Percentiles rank a stretch among this genome's conserved stretches.
Evolutionary conservation across 768 basidiomycete genomes (phyloP).

Genomic region (Guyanaporus albipodus): DNA sequence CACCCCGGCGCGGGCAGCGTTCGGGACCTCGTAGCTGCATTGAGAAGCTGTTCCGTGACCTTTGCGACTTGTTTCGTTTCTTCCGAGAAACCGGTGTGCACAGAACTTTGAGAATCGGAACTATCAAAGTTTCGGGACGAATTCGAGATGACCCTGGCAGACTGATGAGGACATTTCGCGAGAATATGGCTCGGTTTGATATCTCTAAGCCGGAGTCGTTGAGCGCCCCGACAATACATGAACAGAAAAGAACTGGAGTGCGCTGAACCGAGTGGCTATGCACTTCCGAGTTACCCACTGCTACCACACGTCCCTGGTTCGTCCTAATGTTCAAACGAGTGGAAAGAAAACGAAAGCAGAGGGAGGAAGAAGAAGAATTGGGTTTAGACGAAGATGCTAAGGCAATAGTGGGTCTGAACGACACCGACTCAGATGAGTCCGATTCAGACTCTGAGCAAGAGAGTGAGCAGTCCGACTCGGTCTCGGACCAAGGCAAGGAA

Average conservation of each 20-base stretch:
- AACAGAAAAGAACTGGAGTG: slow-evolving; percentile 21
- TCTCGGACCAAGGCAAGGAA: slow-evolving; percentile 20
- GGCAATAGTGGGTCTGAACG: slow-evolving; percentile 61
- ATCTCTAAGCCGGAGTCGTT: slow-evolving; percentile 15
- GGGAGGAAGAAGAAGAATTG: slow-evolving; percentile 60
- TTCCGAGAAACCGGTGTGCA: background rate
- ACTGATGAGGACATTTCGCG: slow-evolving; percentile 3
- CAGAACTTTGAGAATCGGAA: background rate
- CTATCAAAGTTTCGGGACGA: background rate
- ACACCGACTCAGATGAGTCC: slow-evolving; percentile 72
- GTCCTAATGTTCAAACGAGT: slow-evolving; percentile 73
- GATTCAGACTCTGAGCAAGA: slow-evolving; percentile 44
- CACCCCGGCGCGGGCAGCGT: slow-evolving; percentile 30
- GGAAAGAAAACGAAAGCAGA: slow-evolving; percentile 58
- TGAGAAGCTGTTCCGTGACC: slow-evolving; percentile 33
- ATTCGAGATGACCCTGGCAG: background rate
- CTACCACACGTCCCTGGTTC: too few species aligned
- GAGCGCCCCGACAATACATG: slow-evolving; percentile 29
- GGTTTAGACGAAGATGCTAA: slow-evolving; percentile 63
- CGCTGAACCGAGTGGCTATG: slow-evolving; percentile 29
- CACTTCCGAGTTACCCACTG: background rate
- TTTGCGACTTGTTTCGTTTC: slow-evolving; percentile 10
- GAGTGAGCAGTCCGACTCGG: slow-evolving; percentile 27
- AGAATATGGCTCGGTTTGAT: slow-evolving; percentile 13
- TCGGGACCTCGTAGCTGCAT: slow-evolving; percentile 28